Evolutionary conservation across 1,284 basidiomycete genomes (phyloP), one percentile per base, ranked within the genome.

Genomic region (Retiboletus flavoniger): DNA sequence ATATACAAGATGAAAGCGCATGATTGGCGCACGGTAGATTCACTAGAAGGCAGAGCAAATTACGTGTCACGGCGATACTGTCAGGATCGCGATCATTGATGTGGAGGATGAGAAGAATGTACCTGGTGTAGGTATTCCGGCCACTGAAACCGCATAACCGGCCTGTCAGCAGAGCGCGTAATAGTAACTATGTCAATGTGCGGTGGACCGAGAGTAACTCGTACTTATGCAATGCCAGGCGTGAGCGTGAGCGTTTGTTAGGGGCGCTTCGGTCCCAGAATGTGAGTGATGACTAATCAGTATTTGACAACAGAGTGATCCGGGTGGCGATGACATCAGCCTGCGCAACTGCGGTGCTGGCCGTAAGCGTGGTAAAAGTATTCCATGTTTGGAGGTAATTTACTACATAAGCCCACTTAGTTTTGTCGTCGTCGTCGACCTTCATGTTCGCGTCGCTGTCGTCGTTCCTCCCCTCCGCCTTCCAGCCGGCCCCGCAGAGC

Each of bases 361-460:
- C 3, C 11, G 10, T 4, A 28, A 5, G 17, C 42, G 51, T 66
- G 63, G 39, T 19, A 57, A 53, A 14, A 1, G 35, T 41, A 4
- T 68, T 54, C 66, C 38, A 26, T 8, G 2, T 47, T 29, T 47
- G 11, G 35, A 3, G 0, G 19, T 7, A 1, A 32, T 32, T 44
- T 14, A 2, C 17, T 64, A 50, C 63, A 64, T 64, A 68, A 66
- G 55, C 47, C 45, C 34, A 47, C 34, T 38, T 35, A 8, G 31
- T 24, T 21, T n/a, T 7, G 7, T 47, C 9, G 28, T n/a, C 26
- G 3, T 47, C 19, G 19, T 11, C 29, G 36, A 26, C 51, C 19
- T 51, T 63, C 60, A 87, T 88, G 85, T 79, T 88, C 64, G 80
- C 84, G 51, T 79, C 83, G 45, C 70, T 87, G 43, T 76, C 80